A percentile compares a stretch with the other conserved stretches of the same genome.
Evolutionary conservation across 148 eudicot species (phyloP).

Genomic region (Heliosperma pusillum): DNA sequence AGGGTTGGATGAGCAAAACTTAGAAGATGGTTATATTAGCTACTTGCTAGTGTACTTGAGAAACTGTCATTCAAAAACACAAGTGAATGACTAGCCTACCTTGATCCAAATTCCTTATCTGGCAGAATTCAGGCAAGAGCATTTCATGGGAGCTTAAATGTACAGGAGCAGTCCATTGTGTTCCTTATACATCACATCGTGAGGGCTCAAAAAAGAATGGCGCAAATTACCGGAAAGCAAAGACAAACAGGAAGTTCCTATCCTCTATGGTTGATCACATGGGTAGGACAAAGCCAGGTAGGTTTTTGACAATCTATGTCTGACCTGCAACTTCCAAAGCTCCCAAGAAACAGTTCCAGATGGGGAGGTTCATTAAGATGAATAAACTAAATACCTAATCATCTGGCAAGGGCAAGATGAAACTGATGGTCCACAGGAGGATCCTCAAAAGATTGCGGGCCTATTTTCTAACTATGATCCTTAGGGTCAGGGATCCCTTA

Average conservation of each 20-base stretch:
- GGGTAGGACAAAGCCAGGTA: background rate
- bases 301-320: background rate
- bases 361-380: background rate
- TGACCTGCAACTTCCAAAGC: background rate
- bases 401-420: background rate
- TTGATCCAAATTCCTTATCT: background rate
- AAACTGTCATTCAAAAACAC: too few species aligned
- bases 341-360: background rate
- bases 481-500: background rate
- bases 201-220: background rate
- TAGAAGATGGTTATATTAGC: too few species aligned
- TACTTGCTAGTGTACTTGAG: too few species aligned
- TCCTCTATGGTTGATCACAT: background rate
- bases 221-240: background rate
- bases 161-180: background rate
- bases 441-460: background rate
- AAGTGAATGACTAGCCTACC: background rate
- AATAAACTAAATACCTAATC: background rate
- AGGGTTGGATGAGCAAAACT: too few species aligned
- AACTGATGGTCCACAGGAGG: background rate
- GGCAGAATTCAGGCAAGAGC: background rate
- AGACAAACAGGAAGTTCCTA: background rate
- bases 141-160: background rate
- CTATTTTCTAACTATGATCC: too few species aligned
- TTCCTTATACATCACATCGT: background rate